Conservation (phyloP, 495 filamentous ascomycete genomes). For the Cryomyces minteri region DNA sequence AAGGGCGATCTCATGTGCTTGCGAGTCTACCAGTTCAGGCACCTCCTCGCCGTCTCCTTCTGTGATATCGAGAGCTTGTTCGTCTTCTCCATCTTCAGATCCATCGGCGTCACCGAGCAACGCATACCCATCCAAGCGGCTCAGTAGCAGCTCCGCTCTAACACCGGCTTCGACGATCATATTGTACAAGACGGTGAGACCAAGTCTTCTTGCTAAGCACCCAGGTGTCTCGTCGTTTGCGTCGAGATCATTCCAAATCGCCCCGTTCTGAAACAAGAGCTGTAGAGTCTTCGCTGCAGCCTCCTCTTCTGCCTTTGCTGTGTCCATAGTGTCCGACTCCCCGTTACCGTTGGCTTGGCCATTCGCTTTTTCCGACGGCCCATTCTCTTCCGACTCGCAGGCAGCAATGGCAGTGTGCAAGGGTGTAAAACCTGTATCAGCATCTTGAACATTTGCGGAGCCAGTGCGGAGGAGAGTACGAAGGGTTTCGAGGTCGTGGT, state of each 20-base stretch:
- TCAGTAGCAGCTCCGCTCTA: constrained; percentile 68
- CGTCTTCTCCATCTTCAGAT: constrained; percentile 25
- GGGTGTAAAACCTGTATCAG: constrained; percentile 69
- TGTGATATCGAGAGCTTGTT: constrained; percentile 14
- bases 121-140: constrained; percentile 36
- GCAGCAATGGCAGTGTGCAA: constrained; percentile 81
- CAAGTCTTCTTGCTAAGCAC: constrained; percentile 61
- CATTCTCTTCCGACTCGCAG: constrained; percentile 34
- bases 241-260: constrained; percentile 95
- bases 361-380: background rate
- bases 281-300: constrained; percentile 44
- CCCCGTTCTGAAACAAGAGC: constrained; percentile 68
- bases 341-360: constrained; percentile 5
- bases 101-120: constrained; percentile 39
- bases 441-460: constrained; percentile 60
- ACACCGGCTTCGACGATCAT: constrained; percentile 83
- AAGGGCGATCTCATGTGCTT: background rate
- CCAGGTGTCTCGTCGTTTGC: constrained; percentile 74
- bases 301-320: constrained; percentile 25
- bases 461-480: constrained; percentile 50
- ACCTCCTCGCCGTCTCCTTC: constrained; percentile 4
- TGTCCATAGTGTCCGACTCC: constrained; percentile 5
- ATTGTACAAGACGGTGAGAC: constrained; percentile 56
- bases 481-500: constrained; percentile 60
- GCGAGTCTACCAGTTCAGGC: background rate